A percentile compares a stretch with the other conserved stretches of the same genome.
Conservation (phyloP, 2,329 filamentous ascomycete species). For the Lachnellula hyalina region DNA sequence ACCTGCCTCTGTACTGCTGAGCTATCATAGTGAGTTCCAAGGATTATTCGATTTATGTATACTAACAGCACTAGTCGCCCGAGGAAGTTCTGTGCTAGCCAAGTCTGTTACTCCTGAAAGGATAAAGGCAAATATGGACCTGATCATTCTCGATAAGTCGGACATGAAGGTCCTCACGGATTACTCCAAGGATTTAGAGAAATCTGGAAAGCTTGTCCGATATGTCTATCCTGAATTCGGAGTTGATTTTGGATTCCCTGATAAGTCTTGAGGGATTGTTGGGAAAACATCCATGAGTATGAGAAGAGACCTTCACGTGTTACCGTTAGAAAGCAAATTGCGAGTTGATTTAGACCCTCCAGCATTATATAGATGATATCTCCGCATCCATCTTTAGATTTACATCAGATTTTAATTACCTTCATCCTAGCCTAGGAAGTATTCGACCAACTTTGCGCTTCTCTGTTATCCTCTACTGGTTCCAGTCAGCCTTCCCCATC, state of each 20-base stretch:
- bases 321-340: no score
- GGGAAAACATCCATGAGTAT: background rate
- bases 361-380: no score
- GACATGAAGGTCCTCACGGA: conserved; percentile 54
- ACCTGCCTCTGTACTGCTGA: conserved; percentile 60
- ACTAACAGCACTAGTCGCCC: conserved; percentile 47
- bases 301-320: no score
- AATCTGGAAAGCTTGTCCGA: conserved; percentile 49
- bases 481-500: no score
- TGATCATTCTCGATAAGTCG: conserved; percentile 58
- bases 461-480: no score
- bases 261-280: conserved; percentile 31
- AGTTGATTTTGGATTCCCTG: conserved; percentile 66
- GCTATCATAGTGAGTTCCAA: conserved; percentile 59
- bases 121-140: conserved; percentile 64
- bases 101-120: conserved; percentile 65
- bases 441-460: no score
- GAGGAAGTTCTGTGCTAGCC: conserved; percentile 65
- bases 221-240: conserved; percentile 67
- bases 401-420: no score
- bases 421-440: no score
- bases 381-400: no score
- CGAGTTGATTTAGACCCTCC: no score
- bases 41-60: conserved; percentile 1
- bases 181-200: conserved; percentile 45